Conservation (phyloP, 2,329 filamentous ascomycete genomes). For the Bipolaris oryzae region DNA sequence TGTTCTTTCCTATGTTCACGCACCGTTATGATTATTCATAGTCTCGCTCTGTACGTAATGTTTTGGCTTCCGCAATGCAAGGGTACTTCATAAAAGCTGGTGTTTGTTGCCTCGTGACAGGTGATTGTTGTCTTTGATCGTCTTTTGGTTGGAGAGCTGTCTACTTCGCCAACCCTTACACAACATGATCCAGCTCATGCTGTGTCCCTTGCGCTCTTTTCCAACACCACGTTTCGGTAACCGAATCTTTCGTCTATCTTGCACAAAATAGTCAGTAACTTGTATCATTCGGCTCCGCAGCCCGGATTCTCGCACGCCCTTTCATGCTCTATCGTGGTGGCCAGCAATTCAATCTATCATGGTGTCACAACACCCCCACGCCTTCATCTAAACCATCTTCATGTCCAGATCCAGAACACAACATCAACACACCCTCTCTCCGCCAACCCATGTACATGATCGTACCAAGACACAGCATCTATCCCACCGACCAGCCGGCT, state of each 20-base stretch:
- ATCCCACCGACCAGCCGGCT: too few species aligned
- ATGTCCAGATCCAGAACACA: background rate
- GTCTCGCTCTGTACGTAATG: conserved; percentile 14
- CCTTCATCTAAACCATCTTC: background rate
- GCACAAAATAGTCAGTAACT: background rate
- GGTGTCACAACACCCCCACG: background rate
- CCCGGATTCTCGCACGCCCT: background rate
- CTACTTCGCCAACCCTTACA: background rate
- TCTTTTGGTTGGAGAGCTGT: too few species aligned
- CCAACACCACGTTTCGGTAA: background rate
- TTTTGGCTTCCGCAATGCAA: conserved; percentile 23
- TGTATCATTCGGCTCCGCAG: background rate
- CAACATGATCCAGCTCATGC: background rate
- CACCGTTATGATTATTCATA: conserved; percentile 9
- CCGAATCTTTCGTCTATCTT: background rate
- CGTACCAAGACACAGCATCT: too few species aligned
- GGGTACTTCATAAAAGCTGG: conserved; percentile 18
- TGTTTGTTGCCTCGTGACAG: background rate
- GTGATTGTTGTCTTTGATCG: background rate
- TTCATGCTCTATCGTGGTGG: background rate
- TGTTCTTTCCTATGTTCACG: conserved; percentile 10
- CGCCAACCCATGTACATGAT: background rate
- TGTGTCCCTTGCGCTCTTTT: background rate
- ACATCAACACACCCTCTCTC: background rate
- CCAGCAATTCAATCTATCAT: background rate